A percentile compares a stretch with the other conserved stretches of the same genome.
phyloP scores from a whole-genome alignment of 139 green algal genomes.

The Gonium pectorale region DNA sequence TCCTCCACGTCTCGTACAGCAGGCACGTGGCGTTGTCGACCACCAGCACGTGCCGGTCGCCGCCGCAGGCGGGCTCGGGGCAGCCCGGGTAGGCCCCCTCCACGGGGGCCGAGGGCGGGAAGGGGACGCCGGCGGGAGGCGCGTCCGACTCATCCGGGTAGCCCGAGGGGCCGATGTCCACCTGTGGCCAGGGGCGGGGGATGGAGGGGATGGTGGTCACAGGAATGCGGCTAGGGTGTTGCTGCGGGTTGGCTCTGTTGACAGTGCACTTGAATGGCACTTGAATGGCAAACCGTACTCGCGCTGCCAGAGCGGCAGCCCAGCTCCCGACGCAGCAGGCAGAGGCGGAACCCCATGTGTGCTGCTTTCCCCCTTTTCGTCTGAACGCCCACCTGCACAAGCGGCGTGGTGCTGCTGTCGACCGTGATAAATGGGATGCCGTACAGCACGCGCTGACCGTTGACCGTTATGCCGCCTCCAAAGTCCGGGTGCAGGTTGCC shows the following conservation, averaged over 20 bases:
- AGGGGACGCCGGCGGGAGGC: slow-evolving; percentile 10
- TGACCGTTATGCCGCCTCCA: background rate
- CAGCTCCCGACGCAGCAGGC: too few species aligned
- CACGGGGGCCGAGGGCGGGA: slow-evolving; percentile 31
- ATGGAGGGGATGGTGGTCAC: background rate
- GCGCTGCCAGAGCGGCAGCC: too few species aligned
- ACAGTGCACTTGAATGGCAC: too few species aligned
- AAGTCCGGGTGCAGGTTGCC: slow-evolving; percentile 43
- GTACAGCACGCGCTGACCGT: slow-evolving; percentile 32
- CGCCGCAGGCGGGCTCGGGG: slow-evolving; percentile 25
- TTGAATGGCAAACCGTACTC: too few species aligned
- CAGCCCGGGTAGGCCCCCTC: slow-evolving; percentile 48
- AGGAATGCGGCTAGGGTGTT: background rate
- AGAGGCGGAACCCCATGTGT: too few species aligned
- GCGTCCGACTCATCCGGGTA: slow-evolving; percentile 28
- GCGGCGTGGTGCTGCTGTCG: slow-evolving; percentile 9
- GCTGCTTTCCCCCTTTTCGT: too few species aligned
- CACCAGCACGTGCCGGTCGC: slow-evolving; percentile 54
- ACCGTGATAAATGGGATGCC: slow-evolving; percentile 38
- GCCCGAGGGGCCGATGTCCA: background rate
- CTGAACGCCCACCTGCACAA: slow-evolving; percentile 25
- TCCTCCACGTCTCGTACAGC: slow-evolving; percentile 53
- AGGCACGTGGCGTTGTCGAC: slow-evolving; percentile 54
- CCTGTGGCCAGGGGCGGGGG: background rate
- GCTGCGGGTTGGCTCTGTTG: too few species aligned